Percentiles rank a stretch among this genome's conserved stretches.
These are phyloP conservation scores for Osmanthus fragrans DNA, from an alignment of 257 asterid species.

Conservation along the genomic window DNA sequence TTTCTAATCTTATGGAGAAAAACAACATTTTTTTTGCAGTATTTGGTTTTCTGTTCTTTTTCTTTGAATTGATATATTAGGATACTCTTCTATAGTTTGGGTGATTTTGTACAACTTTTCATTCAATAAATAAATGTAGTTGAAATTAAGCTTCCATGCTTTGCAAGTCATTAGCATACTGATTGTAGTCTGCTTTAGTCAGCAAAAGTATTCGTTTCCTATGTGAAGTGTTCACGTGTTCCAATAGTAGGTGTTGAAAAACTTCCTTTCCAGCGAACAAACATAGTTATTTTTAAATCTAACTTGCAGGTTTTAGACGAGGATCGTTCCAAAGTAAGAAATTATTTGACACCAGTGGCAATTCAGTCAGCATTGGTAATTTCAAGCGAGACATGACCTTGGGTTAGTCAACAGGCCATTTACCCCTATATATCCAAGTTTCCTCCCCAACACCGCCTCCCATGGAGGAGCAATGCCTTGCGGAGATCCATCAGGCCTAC, in stretches of 20 bases:
- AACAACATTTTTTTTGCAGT: no score
- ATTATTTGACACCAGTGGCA: slow-evolving; percentile 58
- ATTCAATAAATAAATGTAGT: neutral
- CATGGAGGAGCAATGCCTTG: slow-evolving; percentile 52
- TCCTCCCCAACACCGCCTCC: neutral
- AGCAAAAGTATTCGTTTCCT: neutral
- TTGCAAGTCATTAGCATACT: neutral
- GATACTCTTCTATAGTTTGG: neutral
- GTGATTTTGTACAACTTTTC: neutral
- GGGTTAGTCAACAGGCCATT: no score
- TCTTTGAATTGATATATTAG: neutral
- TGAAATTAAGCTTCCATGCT: neutral
- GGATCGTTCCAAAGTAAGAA: slow-evolving; percentile 67
- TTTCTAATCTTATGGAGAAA: no score
- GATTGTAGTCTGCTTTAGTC: neutral
- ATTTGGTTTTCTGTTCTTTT: neutral
- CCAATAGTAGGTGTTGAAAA: neutral
- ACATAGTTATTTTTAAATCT: slow-evolving; percentile 17
- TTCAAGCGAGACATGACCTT: no score
- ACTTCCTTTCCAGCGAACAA: neutral
- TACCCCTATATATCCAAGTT: no score
- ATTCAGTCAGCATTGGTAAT: slow-evolving; percentile 58
- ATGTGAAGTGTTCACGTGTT: neutral
- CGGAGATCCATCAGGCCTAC: slow-evolving; percentile 24
- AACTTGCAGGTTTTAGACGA: slow-evolving; percentile 70